phyloP scores from a whole-genome alignment of 2,329 filamentous ascomycete species.

The Botrytis fragariae region DNA sequence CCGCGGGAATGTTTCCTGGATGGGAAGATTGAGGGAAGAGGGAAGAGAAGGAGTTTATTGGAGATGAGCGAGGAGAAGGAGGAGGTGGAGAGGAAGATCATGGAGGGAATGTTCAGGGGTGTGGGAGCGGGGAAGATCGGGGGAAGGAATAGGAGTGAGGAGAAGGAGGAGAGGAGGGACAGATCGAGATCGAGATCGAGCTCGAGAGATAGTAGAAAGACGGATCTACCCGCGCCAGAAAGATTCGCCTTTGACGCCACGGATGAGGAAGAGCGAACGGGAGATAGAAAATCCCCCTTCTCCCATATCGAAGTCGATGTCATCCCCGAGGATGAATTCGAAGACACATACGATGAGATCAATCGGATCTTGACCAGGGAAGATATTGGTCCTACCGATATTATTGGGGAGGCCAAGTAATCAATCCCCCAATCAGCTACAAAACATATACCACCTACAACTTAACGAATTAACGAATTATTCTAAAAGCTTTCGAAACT shows the following conservation, averaged over 20 bases:
- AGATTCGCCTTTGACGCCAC: neutral
- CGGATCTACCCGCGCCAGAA: neutral
- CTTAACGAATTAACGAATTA: neutral
- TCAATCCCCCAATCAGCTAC: neutral
- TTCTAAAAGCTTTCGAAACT: neutral
- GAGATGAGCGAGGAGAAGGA: constrained; percentile 21
- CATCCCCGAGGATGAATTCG: neutral
- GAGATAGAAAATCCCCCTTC: neutral
- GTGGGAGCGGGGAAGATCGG: neutral
- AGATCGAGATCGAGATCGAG: neutral
- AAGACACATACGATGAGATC: neutral
- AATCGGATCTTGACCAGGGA: neutral
- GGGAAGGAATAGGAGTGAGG: neutral
- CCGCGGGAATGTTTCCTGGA: constrained; percentile 29
- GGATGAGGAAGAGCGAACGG: neutral
- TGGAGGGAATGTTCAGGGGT: constrained; percentile 7
- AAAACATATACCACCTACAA: neutral
- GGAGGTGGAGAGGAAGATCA: constrained; percentile 9
- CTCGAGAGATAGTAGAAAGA: neutral
- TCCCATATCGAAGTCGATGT: neutral
- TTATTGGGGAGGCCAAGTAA: neutral
- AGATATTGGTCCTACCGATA: neutral
- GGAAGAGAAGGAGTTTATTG: constrained; percentile 17
- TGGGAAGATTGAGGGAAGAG: neutral
- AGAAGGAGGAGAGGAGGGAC: neutral